Base-by-base conservation (phyloP, 2,329 filamentous ascomycete species). In the Alternaria sp. region DNA sequence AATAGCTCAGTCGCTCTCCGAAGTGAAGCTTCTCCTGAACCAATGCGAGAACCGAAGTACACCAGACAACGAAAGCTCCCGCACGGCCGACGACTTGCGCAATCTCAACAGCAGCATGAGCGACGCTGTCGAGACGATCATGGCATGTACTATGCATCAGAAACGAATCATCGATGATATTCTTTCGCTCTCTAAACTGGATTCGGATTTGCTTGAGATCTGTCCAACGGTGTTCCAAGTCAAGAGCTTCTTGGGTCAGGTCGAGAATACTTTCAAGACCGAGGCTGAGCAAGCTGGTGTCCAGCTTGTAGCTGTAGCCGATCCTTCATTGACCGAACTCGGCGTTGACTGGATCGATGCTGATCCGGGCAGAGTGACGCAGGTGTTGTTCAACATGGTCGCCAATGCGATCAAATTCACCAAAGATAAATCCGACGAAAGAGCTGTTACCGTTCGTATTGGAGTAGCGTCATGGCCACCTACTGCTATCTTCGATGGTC, bases 351-450 rank as follows among this genome's bases (percentile, higher is more conserved):
- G 32, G 32, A 36, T 36, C 32, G 32, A 36, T 36, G 32, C 32
- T 36, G 32, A 36, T 36, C 32, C 32, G 32, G 32, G 32, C 8
- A 36, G 32, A 36, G 32, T 36, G 32, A 36, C 32, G 10, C 32
- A 36, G 3, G 32, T 36, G 15, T 1, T 36, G 23, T 28, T 49
- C 23, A 32, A 54, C 21, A 46, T 77, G 21, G 50, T 77, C n/a
- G 72, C 70, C 5, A 77, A 77, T 46, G 73, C 74, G 3, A 72
- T 77, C 43, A 77, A 77, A 21, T 76, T 77, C 23, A 75, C 74
- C 4, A 15, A 67, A 62, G 36, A 69, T 65, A 47, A 57, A 57
- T 0, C 57, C 19, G 56, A 60, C 19, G 61, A 49, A 7, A 67
- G 60, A 26, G 30, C 43, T 3, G 70, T 75, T 32, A 69, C 46